A percentile compares a stretch with the other conserved stretches of the same genome.
Conservation (phyloP, 2,329 filamentous ascomycete species). For the Aschersonia sp. region DNA sequence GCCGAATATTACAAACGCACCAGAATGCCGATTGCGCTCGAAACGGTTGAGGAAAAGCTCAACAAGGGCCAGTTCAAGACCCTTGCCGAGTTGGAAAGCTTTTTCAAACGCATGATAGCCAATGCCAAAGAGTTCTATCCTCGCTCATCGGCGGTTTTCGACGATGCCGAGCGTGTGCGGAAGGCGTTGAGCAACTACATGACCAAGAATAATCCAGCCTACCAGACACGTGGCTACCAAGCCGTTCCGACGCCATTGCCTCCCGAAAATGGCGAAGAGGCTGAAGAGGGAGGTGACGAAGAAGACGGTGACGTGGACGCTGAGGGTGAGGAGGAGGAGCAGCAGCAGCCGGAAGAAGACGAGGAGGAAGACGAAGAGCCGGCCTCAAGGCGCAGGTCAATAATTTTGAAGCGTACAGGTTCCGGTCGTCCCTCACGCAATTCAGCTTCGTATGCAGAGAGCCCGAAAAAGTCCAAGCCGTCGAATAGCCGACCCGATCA, state of each 20-base stretch:
- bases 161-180: constrained; percentile 74
- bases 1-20: constrained; percentile 67
- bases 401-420: constrained; percentile 23
- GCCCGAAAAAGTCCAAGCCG: constrained; percentile 17
- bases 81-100: constrained; percentile 64
- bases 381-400: constrained; percentile 20
- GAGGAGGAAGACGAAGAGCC: constrained; percentile 10
- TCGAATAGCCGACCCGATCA: constrained; percentile 31
- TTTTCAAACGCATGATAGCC: constrained; percentile 74
- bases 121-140: constrained; percentile 80
- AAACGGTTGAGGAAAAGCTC: constrained; percentile 63
- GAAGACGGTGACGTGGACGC: constrained; percentile 18
- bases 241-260: constrained; percentile 62
- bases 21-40: constrained; percentile 63
- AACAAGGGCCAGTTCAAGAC: constrained; percentile 51
- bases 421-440: constrained; percentile 18
- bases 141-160: constrained; percentile 55
- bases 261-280: constrained; percentile 15
- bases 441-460: constrained; percentile 14
- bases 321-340: constrained; percentile 15
- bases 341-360: background rate
- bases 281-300: constrained; percentile 14
- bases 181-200: constrained; percentile 82
- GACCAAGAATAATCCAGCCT: constrained; percentile 75
- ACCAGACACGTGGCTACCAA: constrained; percentile 51